Conservation (phyloP, 2,329 filamentous ascomycete species). For the Sphaceloma murrayae region DNA sequence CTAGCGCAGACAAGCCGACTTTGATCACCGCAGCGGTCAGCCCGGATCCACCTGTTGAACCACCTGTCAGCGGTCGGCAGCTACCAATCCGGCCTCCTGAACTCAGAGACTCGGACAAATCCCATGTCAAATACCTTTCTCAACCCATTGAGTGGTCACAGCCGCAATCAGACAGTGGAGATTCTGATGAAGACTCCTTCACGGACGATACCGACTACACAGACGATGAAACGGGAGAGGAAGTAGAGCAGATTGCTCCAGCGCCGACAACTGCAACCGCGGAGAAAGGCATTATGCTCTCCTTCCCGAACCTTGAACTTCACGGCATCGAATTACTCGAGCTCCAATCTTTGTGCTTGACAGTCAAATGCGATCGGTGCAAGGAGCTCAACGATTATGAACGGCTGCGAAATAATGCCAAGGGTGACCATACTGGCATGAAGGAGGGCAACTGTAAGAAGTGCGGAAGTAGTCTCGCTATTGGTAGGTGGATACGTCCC, state of each 20-base stretch:
- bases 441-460: constrained; percentile 46
- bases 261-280: constrained; percentile 33
- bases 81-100: not conserved
- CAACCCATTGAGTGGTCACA: constrained; percentile 66
- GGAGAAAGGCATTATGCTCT: constrained; percentile 66
- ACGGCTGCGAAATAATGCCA: constrained; percentile 49
- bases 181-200: constrained; percentile 32
- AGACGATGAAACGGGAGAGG: constrained; percentile 37
- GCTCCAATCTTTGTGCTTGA: constrained; percentile 55
- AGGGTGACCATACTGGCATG: constrained; percentile 32
- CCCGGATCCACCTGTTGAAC: not conserved
- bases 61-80: too few species aligned
- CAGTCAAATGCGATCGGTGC: constrained; percentile 69
- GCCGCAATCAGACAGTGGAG: constrained; percentile 25
- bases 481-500: constrained; percentile 30
- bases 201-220: constrained; percentile 43
- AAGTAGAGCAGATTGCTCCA: constrained; percentile 29
- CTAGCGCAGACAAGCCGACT: not conserved
- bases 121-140: constrained; percentile 62
- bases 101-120: constrained; percentile 38
- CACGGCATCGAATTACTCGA: constrained; percentile 69
- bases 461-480: constrained; percentile 42
- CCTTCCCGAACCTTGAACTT: constrained; percentile 67
- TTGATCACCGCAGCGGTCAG: too few species aligned
- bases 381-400: constrained; percentile 62